Conservation (phyloP, 768 basidiomycete genomes). For the Tulasnella sp. region DNA sequence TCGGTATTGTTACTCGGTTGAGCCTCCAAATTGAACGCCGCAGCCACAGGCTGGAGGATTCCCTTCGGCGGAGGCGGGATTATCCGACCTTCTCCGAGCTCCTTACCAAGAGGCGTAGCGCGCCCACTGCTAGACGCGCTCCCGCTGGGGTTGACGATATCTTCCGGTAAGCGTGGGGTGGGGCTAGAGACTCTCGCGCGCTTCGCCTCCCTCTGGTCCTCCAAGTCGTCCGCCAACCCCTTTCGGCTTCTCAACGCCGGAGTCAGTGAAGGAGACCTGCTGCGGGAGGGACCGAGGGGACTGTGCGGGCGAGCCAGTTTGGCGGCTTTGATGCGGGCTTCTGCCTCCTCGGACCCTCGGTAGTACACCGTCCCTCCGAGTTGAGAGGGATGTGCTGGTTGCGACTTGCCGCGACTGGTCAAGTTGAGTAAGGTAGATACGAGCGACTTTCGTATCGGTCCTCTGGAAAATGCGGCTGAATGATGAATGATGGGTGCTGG, state of each 20-base stretch:
- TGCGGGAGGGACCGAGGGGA: constrained; percentile 2
- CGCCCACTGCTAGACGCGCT: neutral
- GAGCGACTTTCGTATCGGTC: constrained; percentile 9
- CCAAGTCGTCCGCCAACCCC: neutral
- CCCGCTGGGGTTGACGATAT: neutral
- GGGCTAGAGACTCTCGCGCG: neutral
- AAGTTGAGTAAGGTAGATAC: constrained; percentile 11
- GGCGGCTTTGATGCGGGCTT: constrained; percentile 2
- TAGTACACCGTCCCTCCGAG: constrained; percentile 27
- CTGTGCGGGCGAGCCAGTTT: constrained; percentile 8
- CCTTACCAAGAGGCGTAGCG: neutral
- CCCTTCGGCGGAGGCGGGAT: neutral
- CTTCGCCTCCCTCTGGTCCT: neutral
- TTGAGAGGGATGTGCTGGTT: constrained; percentile 20
- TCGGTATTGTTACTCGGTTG: neutral
- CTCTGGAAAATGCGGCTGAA: neutral
- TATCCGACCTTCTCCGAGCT: neutral
- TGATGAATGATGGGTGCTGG: neutral
- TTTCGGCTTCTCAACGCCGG: constrained; percentile 9
- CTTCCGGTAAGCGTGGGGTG: constrained; percentile 1
- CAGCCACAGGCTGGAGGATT: neutral
- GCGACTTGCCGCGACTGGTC: constrained; percentile 5
- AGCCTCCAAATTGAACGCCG: neutral
- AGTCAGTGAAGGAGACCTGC: constrained; percentile 12
- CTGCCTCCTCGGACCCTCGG: constrained; percentile 28